Percentiles rank a stretch among this genome's conserved stretches.
phyloP scores from a whole-genome alignment of 2,329 filamentous ascomycete genomes.

The Sporothrix brunneoviolacea region DNA sequence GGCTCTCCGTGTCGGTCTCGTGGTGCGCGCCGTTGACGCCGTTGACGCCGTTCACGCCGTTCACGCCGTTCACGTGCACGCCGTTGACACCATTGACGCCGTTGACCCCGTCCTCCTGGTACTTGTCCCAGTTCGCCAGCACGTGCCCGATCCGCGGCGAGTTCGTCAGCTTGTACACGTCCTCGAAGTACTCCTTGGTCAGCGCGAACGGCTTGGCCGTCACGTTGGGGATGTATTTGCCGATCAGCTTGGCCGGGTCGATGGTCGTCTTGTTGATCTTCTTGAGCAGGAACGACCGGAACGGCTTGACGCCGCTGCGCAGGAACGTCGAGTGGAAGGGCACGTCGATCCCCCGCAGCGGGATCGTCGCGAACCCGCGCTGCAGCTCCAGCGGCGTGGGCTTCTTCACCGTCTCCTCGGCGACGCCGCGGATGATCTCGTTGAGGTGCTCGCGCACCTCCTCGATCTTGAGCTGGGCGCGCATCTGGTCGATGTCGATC shows the following conservation, averaged over 20 bases:
- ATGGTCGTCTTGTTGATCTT: constrained; percentile 99
- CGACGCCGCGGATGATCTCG: constrained; percentile 84
- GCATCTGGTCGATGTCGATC: constrained; percentile 91
- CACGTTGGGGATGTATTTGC: constrained; percentile 99
- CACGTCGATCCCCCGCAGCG: constrained; percentile 93
- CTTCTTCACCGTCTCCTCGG: constrained; percentile 82
- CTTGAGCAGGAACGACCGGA: constrained; percentile 96
- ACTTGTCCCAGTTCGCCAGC: constrained; percentile 80
- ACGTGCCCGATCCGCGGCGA: constrained; percentile 69
- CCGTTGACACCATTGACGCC: constrained; percentile 15
- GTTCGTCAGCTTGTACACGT: constrained; percentile 92
- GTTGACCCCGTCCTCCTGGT: constrained; percentile 45
- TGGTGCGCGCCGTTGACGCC: background rate
- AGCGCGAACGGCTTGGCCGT: constrained; percentile 92
- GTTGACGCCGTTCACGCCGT: background rate
- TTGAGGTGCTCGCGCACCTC: constrained; percentile 85
- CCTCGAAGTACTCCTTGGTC: constrained; percentile 98
- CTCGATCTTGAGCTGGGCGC: constrained; percentile 77
- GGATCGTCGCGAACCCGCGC: constrained; percentile 94
- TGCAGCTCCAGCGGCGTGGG: constrained; percentile 81
- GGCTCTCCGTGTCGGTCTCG: constrained; percentile 5
- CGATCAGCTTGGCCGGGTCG: constrained; percentile 90
- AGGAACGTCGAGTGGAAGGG: constrained; percentile 99
- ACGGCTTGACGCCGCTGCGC: constrained; percentile 96
- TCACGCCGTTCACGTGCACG: background rate